Conservation (phyloP, 208 protist genomes). For the Trypanosoma grayi region DNA sequence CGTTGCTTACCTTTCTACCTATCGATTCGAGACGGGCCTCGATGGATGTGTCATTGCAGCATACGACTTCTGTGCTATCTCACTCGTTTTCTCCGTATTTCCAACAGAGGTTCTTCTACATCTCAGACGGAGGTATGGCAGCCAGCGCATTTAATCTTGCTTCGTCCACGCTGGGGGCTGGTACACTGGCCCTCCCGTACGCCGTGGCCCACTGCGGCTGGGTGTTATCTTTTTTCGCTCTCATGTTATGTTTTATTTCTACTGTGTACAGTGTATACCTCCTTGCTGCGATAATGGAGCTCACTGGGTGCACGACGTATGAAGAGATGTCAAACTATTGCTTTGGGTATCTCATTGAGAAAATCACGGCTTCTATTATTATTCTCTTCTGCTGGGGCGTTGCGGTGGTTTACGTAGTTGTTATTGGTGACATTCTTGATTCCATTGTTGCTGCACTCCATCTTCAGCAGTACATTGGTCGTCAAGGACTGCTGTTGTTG, state of each 20-base stretch:
- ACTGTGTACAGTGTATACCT: conserved; percentile 81
- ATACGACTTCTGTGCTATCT: not conserved
- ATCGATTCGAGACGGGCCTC: not conserved
- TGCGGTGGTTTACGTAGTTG: conserved; percentile 83
- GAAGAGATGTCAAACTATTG: conserved; percentile 63
- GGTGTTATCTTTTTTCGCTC: conserved; percentile 34
- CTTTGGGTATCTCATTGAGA: conserved; percentile 48
- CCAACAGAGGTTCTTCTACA: conserved; percentile 46
- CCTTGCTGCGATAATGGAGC: conserved; percentile 51
- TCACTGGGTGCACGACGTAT: conserved; percentile 58
- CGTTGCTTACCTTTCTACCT: not conserved
- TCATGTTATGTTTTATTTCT: conserved; percentile 43
- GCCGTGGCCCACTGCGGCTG: conserved; percentile 64
- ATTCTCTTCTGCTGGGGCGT: conserved; percentile 83
- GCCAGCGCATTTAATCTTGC: conserved; percentile 80
- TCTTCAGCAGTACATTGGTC: conserved; percentile 30
- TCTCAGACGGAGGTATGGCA: conserved; percentile 53
- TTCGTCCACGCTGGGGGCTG: conserved; percentile 72
- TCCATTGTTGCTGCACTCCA: conserved; percentile 42
- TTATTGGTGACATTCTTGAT: conserved; percentile 75
- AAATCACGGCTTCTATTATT: conserved; percentile 48
- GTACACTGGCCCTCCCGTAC: conserved; percentile 67
- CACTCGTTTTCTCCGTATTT: conserved; percentile 44
- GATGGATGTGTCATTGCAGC: not conserved
- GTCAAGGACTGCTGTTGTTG: conserved; percentile 43